phyloP scores from a whole-genome alignment of 352 stramenopile species.

The Phytopythium litorale region DNA sequence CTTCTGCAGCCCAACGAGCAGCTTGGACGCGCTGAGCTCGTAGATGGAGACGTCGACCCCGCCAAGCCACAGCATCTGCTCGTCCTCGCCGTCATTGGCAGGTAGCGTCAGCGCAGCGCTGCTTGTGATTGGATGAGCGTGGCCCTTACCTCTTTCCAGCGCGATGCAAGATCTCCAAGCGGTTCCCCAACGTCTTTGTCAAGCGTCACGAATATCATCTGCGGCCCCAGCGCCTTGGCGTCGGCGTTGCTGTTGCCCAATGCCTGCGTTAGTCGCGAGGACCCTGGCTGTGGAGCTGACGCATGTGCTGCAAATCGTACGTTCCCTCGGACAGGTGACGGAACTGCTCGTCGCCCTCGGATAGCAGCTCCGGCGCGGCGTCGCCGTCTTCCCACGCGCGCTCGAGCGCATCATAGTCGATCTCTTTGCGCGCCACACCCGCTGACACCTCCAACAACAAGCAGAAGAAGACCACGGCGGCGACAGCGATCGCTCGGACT shows the following conservation, averaged over 20 bases:
- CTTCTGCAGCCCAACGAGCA: constrained; percentile 66
- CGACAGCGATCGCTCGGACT: background rate
- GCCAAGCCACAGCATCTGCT: constrained; percentile 70
- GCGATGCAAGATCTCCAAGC: constrained; percentile 39
- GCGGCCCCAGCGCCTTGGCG: constrained; percentile 51
- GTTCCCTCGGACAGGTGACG: constrained; percentile 27
- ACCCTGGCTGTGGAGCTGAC: background rate
- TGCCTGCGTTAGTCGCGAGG: background rate
- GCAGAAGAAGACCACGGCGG: background rate
- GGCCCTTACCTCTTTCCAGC: constrained; percentile 64
- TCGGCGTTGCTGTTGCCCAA: constrained; percentile 28
- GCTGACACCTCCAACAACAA: background rate
- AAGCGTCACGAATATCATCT: constrained; percentile 82
- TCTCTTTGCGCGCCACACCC: constrained; percentile 12
- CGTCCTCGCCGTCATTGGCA: background rate
- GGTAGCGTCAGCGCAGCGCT: background rate
- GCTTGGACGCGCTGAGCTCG: constrained; percentile 47
- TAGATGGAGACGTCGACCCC: constrained; percentile 68
- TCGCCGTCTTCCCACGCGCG: constrained; percentile 60
- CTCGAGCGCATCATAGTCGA: constrained; percentile 69
- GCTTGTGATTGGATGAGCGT: background rate
- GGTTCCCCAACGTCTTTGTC: constrained; percentile 16
- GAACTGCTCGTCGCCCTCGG: constrained; percentile 50
- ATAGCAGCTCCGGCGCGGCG: constrained; percentile 34
- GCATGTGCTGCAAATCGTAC: constrained; percentile 11